phyloP scores from a whole-genome alignment of 768 basidiomycete genomes.

The Solioccasus polychromus region DNA sequence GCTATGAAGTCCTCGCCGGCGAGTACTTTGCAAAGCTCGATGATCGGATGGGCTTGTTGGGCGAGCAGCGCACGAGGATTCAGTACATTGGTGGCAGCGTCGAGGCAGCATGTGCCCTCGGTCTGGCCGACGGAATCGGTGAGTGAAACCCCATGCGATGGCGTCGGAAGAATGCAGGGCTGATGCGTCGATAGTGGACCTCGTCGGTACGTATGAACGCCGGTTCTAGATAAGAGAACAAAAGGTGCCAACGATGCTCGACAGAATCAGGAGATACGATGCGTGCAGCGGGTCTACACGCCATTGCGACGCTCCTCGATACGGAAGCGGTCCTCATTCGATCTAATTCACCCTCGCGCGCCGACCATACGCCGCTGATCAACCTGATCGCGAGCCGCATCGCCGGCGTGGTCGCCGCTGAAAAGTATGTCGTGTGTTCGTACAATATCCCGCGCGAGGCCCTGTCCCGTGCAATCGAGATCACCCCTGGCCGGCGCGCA shows the following conservation, averaged over 20 bases:
- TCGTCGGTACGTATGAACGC: conserved; percentile 71
- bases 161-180: too few relatives aligned
- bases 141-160: too few relatives aligned
- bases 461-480: conserved; percentile 55
- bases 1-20: conserved; percentile 85
- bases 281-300: conserved; percentile 94
- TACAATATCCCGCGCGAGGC: conserved; percentile 81
- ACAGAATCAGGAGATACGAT: conserved; percentile 98
- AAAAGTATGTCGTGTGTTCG: conserved; percentile 84
- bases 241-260: background rate
- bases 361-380: conserved; percentile 64
- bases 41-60: conserved; percentile 46
- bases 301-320: conserved; percentile 85
- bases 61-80: conserved; percentile 67
- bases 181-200: conserved; percentile 66
- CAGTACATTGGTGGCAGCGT: conserved; percentile 98
- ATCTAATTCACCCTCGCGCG: conserved; percentile 61
- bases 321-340: conserved; percentile 94
- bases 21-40: conserved; percentile 75
- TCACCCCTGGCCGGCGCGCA: conserved; percentile 89
- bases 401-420: conserved; percentile 86
- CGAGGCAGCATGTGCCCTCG: conserved; percentile 95
- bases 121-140: conserved; percentile 97
- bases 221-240: background rate
- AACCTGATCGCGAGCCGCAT: conserved; percentile 82